phyloP scores from a whole-genome alignment of 371 early-diverging fungal genomes.

The Capillidium rhysosporum region DNA sequence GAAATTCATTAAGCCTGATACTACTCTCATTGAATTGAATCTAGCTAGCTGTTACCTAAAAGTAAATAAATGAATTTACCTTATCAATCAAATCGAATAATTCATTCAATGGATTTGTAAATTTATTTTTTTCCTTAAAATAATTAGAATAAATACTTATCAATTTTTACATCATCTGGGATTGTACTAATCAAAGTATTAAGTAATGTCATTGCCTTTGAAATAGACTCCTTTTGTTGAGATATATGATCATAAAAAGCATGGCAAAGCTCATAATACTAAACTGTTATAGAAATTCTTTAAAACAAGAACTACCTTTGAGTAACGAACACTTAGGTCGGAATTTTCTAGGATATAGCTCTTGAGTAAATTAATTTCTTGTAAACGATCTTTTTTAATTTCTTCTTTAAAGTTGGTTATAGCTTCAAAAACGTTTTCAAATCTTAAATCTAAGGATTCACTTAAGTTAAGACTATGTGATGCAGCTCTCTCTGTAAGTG shows the following conservation, averaged over 20 bases:
- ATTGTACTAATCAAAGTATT: background rate
- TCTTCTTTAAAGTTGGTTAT: no score
- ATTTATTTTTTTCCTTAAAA: background rate
- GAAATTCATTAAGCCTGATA: background rate
- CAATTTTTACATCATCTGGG: background rate
- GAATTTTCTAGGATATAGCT: no score
- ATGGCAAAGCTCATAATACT: constrained; percentile 1
- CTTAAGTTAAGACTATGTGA: no score
- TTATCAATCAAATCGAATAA: background rate
- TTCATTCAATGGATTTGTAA: background rate
- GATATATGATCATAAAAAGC: background rate
- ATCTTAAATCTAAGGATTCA: no score
- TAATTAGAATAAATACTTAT: background rate
- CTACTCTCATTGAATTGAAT: background rate
- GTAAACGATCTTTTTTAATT: no score
- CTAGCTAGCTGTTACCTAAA: background rate
- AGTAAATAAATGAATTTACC: background rate
- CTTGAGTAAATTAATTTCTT: no score
- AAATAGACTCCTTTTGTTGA: background rate
- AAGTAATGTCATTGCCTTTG: background rate
- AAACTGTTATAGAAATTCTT: no score
- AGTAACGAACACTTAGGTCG: no score
- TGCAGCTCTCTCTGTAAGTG: no score
- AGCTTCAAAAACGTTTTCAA: no score
- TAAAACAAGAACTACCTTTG: no score